Base-by-base conservation (phyloP, 148 eudicot genomes). In the Simmondsia chinensis region DNA sequence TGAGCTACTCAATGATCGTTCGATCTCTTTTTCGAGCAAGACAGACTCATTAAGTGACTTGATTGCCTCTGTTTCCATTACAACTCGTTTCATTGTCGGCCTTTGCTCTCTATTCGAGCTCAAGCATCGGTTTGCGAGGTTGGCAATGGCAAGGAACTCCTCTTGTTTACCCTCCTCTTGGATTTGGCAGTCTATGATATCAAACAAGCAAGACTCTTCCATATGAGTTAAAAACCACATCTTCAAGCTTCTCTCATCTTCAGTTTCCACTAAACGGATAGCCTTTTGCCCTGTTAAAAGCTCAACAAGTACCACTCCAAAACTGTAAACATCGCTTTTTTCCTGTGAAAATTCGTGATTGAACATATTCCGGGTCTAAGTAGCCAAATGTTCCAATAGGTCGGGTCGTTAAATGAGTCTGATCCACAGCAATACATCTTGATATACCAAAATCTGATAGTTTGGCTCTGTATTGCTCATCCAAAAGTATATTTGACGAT, bases 291-390 rank as follows among this genome's bases (percentile, higher is more conserved):
- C 39, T 9, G 64, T 59, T 26, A 59, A 2, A 2, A 59, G 56
- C 57, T 59, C 57, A 0, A 31, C 57, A 9, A 59, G 50, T 4
- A 59, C 50, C 6, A 59, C 57, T 1, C 57, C 64, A 26, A 50
- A 59, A 8, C 64, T 50, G 13, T 59, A 59, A 1, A 59, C 64
- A 26, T 55, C 60, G 19, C 60, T 55, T n/a, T n/a, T n/a, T n/a
- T n/a, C n/a, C n/a, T n/a, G n/a, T n/a, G n/a, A n/a, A n/a, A n/a
- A n/a, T n/a, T n/a, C 19, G 43, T 55, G 60, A 32, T 11, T 55
- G 60, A 7, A 55, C 43, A 43, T 43, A 55, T 10, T 55, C 50
- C 0, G 60, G 60, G 12, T 55, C 60, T 10, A 55, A 18, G 8
- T 19, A 39, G 5, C 43, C 43, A 18, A 39, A 39, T 18, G 60